Percentiles rank a stretch among this genome's conserved stretches.
These are phyloP conservation scores for Haplosporangium gracile DNA, from an alignment of 192 early-diverging fungal genomes.

Conservation along the genomic window DNA sequence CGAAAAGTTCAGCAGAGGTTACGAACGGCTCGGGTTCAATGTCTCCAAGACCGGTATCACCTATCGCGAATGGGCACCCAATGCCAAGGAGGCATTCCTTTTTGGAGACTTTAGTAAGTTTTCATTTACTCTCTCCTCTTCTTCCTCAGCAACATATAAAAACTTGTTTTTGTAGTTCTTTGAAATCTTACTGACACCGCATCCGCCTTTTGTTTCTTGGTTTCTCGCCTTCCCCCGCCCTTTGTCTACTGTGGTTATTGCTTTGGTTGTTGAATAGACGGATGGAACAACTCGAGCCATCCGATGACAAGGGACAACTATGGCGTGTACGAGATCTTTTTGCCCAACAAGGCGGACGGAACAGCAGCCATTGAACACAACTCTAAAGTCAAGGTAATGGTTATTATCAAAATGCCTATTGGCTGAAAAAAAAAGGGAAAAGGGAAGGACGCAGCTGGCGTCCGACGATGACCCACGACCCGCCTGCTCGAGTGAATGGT, in stretches of 20 bases:
- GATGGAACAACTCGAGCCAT: constrained; percentile 84
- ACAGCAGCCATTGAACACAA: constrained; percentile 82
- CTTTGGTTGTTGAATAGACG: constrained; percentile 62
- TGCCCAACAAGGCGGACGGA: constrained; percentile 76
- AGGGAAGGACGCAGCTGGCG: neutral
- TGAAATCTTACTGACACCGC: neutral
- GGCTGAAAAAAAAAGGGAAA: neutral
- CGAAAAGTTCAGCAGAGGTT: constrained; percentile 86
- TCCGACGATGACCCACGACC: neutral
- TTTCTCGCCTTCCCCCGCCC: neutral
- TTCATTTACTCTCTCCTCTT: neutral
- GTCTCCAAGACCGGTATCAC: constrained; percentile 70
- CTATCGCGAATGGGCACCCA: constrained; percentile 97
- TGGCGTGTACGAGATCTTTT: constrained; percentile 85
- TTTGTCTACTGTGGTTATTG: neutral
- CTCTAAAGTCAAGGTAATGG: constrained; percentile 85
- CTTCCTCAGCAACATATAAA: neutral
- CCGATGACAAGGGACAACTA: constrained; percentile 84
- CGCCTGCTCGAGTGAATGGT: neutral
- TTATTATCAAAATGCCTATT: neutral
- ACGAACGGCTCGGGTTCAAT: constrained; percentile 86
- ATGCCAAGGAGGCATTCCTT: constrained; percentile 81
- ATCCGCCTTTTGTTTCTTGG: neutral
- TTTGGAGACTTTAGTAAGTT: constrained; percentile 95
- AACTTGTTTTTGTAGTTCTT: neutral